Conservation (phyloP, 2,329 filamentous ascomycete genomes). For the Chrysoporthe puriensis region DNA sequence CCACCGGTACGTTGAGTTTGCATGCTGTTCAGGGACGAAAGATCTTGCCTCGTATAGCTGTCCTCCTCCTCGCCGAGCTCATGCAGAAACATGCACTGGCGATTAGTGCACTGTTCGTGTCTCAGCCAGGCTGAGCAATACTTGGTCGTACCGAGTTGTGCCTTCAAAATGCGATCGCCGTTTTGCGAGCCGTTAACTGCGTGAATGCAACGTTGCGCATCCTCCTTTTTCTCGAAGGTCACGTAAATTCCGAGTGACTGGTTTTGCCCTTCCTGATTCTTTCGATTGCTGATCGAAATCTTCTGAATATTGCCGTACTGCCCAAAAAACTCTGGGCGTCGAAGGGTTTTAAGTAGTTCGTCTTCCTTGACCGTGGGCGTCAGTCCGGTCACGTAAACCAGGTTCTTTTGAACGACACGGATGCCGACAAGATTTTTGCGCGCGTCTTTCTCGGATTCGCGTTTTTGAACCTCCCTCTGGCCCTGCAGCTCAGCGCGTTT, state of each 20-base stretch:
- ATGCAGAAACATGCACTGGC: conserved; percentile 97
- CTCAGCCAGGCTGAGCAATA: conserved; percentile 97
- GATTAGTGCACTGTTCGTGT: conserved; percentile 91
- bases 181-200: conserved; percentile 93
- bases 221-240: conserved; percentile 91
- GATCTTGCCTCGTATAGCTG: conserved; percentile 90
- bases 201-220: conserved; percentile 86
- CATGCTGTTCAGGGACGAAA: conserved; percentile 92
- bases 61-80: conserved; percentile 98
- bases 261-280: conserved; percentile 73
- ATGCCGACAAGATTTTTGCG: conserved; percentile 96
- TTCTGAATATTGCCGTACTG: conserved; percentile 99
- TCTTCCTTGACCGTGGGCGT: conserved; percentile 92
- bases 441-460: conserved; percentile 92
- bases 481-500: conserved; percentile 80
- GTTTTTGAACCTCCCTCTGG: conserved; percentile 94
- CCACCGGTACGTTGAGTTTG: conserved; percentile 46
- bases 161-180: conserved; percentile 82
- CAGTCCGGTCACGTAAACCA: conserved; percentile 95
- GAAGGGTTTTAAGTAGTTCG: conserved; percentile 84
- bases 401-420: conserved; percentile 95
- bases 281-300: conserved; percentile 96
- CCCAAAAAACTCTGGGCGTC: conserved; percentile 92
- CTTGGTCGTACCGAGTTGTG: conserved; percentile 86
- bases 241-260: conserved; percentile 96